These are phyloP conservation scores for Teunomyces tritomae DNA, from an alignment of 805 yeast genomes.

Conservation along the genomic window DNA sequence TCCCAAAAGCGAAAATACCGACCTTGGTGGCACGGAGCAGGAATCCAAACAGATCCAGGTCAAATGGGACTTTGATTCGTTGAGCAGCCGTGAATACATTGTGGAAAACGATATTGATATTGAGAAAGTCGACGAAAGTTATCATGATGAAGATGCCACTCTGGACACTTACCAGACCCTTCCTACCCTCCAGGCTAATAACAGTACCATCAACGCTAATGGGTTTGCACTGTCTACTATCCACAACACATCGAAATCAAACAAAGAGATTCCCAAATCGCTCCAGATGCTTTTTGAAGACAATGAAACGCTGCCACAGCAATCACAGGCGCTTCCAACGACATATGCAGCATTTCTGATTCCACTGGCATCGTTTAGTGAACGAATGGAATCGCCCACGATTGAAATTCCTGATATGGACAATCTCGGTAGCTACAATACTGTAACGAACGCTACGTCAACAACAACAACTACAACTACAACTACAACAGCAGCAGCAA, in stretches of 20 bases:
- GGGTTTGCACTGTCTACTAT: constrained; percentile 5
- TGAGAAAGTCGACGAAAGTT: constrained; percentile 28
- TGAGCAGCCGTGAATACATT: constrained; percentile 70
- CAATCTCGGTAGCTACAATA: constrained; percentile 24
- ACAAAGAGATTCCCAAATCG: constrained; percentile 65
- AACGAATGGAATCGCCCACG: constrained; percentile 54
- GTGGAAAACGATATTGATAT: constrained; percentile 63
- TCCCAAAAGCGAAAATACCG: background rate
- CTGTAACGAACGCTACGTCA: constrained; percentile 3
- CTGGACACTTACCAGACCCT: constrained; percentile 26
- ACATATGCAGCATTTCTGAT: constrained; percentile 8
- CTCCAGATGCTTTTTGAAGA: constrained; percentile 68
- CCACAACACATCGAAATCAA: background rate
- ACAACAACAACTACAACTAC: too few species aligned
- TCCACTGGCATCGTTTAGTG: constrained; percentile 12
- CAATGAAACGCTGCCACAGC: constrained; percentile 11
- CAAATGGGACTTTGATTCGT: constrained; percentile 88
- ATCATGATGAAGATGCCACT: constrained; percentile 16
- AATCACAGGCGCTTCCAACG: background rate
- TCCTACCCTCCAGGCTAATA: constrained; percentile 20
- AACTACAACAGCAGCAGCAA: too few species aligned
- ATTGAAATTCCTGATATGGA: constrained; percentile 73
- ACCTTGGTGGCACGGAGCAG: background rate
- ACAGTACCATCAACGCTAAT: constrained; percentile 12
- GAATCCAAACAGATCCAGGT: constrained; percentile 36